Percentiles rank a stretch among this genome's conserved stretches.
Evolutionary conservation across 495 filamentous ascomycete genomes (phyloP).

Genomic region (Penicillium antarcticum): DNA sequence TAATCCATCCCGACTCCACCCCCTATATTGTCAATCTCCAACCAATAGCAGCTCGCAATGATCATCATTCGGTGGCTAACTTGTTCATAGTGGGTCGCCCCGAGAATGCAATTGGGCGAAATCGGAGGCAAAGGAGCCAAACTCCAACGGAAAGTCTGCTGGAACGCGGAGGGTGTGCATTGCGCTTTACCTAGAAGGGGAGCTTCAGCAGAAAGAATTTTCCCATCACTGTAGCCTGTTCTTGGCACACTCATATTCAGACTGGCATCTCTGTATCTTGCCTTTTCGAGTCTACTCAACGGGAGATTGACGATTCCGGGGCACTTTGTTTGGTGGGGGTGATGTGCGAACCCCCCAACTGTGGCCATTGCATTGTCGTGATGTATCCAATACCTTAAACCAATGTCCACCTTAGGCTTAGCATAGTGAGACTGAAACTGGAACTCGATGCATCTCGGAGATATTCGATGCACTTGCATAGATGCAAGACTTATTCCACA

Average conservation of each 20-base stretch:
- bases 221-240: background rate
- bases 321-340: background rate
- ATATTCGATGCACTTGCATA: too few species aligned
- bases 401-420: background rate
- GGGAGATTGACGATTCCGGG: slow-evolving; percentile 3
- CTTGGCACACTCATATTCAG: background rate
- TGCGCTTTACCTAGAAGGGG: slow-evolving; percentile 32
- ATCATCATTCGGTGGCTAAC: slow-evolving; percentile 12
- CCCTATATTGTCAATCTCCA: slow-evolving; percentile 9
- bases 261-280: background rate
- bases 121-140: slow-evolving; percentile 10
- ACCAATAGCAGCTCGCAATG: slow-evolving; percentile 7
- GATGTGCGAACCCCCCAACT: background rate
- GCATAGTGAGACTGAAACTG: too few species aligned
- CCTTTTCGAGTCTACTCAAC: background rate
- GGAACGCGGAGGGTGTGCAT: slow-evolving; percentile 10
- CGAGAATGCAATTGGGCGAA: slow-evolving; percentile 10
- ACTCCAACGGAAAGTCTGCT: slow-evolving; percentile 17
- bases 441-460: too few species aligned
- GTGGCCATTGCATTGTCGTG: background rate
- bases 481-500: too few species aligned
- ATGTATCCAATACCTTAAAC: background rate
- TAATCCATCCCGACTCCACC: slow-evolving; percentile 9
- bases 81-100: slow-evolving; percentile 8
- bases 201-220: slow-evolving; percentile 37